Evolutionary conservation across 2,329 filamentous ascomycete species (phyloP).

Genomic region (Sphaceloma murrayae): DNA sequence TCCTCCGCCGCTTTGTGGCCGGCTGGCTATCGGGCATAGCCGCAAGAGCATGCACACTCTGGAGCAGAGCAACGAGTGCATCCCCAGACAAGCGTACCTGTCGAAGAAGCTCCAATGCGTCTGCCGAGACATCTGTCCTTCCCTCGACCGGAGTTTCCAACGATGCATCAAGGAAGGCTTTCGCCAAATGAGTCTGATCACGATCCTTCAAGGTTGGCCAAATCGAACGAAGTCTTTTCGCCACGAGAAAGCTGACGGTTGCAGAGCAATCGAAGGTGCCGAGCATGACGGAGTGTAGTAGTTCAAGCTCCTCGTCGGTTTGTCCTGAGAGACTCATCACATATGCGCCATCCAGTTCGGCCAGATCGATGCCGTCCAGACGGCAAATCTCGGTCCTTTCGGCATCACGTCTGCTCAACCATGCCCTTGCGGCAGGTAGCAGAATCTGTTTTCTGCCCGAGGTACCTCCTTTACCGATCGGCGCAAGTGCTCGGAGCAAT

Average conservation of each 20-base stretch:
- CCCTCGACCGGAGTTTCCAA: conserved; percentile 33
- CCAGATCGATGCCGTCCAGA: conserved; percentile 39
- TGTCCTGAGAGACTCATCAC: conserved; percentile 46
- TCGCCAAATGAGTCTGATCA: conserved; percentile 49
- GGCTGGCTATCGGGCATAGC: conserved; percentile 63
- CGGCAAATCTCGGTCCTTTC: conserved; percentile 44
- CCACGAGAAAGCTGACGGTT: conserved; percentile 54
- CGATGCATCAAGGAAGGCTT: conserved; percentile 53
- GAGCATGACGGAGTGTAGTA: conserved; percentile 44
- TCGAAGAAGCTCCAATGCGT: conserved; percentile 63
- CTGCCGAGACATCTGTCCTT: conserved; percentile 34
- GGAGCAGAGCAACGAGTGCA: conserved; percentile 62
- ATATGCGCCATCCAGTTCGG: conserved; percentile 44
- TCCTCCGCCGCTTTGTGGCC: conserved; percentile 68
- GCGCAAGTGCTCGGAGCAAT: conserved; percentile 62
- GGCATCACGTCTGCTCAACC: conserved; percentile 49
- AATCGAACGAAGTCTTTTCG: conserved; percentile 58
- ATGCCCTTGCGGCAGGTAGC: conserved; percentile 63
- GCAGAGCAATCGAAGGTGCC: conserved; percentile 33
- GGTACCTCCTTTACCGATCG: conserved; percentile 62
- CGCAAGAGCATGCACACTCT: conserved; percentile 62
- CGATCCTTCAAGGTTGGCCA: conserved; percentile 65
- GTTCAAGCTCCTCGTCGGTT: conserved; percentile 48
- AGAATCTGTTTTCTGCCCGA: conserved; percentile 63
- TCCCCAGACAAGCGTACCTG: conserved; percentile 63